These are phyloP conservation scores for Penicillium nucicola DNA, from an alignment of 495 filamentous ascomycete species.

Conservation along the genomic window DNA sequence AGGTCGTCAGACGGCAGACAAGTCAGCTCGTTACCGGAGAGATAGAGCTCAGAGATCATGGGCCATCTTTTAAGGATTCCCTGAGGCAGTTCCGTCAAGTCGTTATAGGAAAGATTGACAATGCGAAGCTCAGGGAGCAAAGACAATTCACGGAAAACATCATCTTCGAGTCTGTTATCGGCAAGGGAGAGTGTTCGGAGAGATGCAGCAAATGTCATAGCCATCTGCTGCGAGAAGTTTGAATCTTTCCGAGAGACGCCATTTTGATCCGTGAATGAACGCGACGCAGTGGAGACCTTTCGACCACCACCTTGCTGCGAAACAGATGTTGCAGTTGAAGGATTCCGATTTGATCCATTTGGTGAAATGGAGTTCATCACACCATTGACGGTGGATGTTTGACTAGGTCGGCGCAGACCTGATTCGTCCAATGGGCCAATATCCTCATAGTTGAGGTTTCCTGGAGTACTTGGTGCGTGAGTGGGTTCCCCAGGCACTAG, in stretches of 20 bases:
- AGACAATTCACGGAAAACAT: conserved; percentile 86
- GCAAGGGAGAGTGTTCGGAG: conserved; percentile 82
- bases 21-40: conserved; percentile 93
- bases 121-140: conserved; percentile 80
- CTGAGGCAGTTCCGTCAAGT: conserved; percentile 85
- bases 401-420: conserved; percentile 71
- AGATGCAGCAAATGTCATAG: conserved; percentile 81
- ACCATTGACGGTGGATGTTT: conserved; percentile 70
- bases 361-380: conserved; percentile 72
- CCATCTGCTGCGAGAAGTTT: conserved; percentile 65
- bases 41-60: conserved; percentile 83
- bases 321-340: conserved; percentile 76
- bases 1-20: conserved; percentile 91
- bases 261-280: conserved; percentile 58
- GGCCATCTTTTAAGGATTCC: conserved; percentile 84
- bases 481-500: conserved; percentile 51
- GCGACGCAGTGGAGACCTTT: conserved; percentile 80
- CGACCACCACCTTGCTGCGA: conserved; percentile 63
- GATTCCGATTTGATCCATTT: conserved; percentile 62
- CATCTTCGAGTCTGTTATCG: conserved; percentile 90
- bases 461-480: conserved; percentile 48
- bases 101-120: conserved; percentile 93
- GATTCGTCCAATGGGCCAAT: conserved; percentile 65
- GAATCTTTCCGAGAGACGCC: conserved; percentile 81
- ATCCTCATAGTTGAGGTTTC: conserved; percentile 73